These are phyloP conservation scores for Geranomyces michiganensis DNA, from an alignment of 192 early-diverging fungal species.

Conservation along the genomic window DNA sequence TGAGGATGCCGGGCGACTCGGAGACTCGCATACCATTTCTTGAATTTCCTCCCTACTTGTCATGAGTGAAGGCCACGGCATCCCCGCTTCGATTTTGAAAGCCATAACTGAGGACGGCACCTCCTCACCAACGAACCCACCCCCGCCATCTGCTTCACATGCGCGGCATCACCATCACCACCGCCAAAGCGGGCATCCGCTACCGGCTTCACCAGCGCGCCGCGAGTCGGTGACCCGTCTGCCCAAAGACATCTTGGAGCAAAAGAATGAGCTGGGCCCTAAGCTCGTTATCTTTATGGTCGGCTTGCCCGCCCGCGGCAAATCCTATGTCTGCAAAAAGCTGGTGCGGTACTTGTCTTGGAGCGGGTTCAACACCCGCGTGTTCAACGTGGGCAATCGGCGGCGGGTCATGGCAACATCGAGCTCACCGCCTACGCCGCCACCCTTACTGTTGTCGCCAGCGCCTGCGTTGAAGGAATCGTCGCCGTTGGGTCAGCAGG, in stretches of 20 bases:
- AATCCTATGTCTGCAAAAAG: constrained; percentile 93
- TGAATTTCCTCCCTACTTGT: too few species aligned
- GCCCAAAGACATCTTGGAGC: constrained; percentile 40
- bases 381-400: constrained; percentile 97
- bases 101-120: constrained; percentile 5
- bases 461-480: not conserved
- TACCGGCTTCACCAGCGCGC: too few species aligned
- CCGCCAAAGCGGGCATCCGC: too few species aligned
- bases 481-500: too few species aligned
- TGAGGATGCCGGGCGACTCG: too few species aligned
- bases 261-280: constrained; percentile 77
- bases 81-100: not conserved
- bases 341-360: constrained; percentile 71
- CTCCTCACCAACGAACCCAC: constrained; percentile 8
- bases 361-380: constrained; percentile 57
- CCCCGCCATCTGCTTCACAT: too few species aligned
- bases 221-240: too few species aligned
- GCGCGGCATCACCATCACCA: too few species aligned
- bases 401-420: constrained; percentile 63
- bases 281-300: constrained; percentile 96
- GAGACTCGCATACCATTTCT: too few species aligned
- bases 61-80: not conserved
- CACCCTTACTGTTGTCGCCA: not conserved
- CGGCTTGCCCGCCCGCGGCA: constrained; percentile 94
- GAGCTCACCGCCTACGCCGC: constrained; percentile 5